Percentiles rank a stretch among this genome's conserved stretches.
phyloP scores from a whole-genome alignment of 1,284 basidiomycete genomes.

The Apiotrichum domesticum region DNA sequence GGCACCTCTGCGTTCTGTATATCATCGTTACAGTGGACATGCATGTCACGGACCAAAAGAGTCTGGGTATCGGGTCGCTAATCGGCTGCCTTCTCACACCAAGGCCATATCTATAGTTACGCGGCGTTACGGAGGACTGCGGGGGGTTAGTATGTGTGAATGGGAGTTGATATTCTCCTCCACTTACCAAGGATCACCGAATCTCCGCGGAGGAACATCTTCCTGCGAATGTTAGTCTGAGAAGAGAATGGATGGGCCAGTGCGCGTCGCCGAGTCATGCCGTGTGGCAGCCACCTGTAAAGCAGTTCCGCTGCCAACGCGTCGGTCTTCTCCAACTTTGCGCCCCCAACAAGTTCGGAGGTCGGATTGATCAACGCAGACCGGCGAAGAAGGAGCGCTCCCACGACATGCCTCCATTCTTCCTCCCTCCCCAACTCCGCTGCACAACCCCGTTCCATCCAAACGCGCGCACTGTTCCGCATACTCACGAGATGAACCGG shows the following conservation, averaged over 20 bases:
- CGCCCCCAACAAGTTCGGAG: too few relatives aligned
- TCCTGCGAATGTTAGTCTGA: constrained; percentile 27
- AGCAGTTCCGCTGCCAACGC: too few relatives aligned
- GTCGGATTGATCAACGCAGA: too few relatives aligned
- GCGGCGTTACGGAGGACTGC: constrained; percentile 81
- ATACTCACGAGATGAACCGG: constrained; percentile 95
- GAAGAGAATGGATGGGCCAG: too few relatives aligned
- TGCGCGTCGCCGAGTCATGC: too few relatives aligned
- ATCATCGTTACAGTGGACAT: constrained; percentile 15
- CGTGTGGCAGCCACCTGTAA: too few relatives aligned
- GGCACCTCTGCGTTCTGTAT: neutral
- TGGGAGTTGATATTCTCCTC: neutral
- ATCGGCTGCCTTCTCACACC: constrained; percentile 1
- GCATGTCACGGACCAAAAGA: constrained; percentile 11
- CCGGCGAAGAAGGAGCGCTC: too few relatives aligned
- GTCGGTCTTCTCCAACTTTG: too few relatives aligned
- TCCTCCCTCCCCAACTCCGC: too few relatives aligned
- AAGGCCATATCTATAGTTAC: constrained; percentile 35
- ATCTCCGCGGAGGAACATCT: constrained; percentile 64
- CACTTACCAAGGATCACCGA: constrained; percentile 86
- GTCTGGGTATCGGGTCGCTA: constrained; percentile 11
- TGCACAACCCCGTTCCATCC: too few relatives aligned
- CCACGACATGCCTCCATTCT: too few relatives aligned
- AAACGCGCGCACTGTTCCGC: too few relatives aligned
- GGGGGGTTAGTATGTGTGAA: constrained; percentile 1